Conservation (phyloP, 208 protist species). For the Kentomonas sorsogonicus region DNA sequence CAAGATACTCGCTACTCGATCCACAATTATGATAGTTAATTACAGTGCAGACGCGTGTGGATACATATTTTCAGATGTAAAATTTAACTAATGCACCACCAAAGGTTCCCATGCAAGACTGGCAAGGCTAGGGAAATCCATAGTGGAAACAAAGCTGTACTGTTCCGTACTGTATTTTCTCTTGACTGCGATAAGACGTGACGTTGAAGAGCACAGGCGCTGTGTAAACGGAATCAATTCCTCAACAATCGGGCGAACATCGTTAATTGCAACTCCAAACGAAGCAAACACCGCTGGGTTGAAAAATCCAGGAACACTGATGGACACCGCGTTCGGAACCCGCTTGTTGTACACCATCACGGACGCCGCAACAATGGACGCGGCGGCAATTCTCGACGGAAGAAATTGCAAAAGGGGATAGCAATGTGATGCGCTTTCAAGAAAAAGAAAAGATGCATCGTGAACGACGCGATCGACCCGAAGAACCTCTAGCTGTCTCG, state of each 20-base stretch:
- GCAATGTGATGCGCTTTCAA: conserved; percentile 63
- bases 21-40: too few species aligned
- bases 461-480: conserved; percentile 18
- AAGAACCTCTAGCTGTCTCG: conserved; percentile 33
- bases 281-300: conserved; percentile 25
- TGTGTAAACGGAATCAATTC: conserved; percentile 59
- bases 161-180: conserved; percentile 57
- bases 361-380: conserved; percentile 46
- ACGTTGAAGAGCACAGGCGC: conserved; percentile 36
- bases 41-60: too few species aligned
- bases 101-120: conserved; percentile 2
- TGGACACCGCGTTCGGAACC: conserved; percentile 6
- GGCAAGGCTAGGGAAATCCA: conserved; percentile 45
- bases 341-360: conserved; percentile 34
- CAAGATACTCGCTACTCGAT: too few species aligned
- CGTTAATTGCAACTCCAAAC: conserved; percentile 40
- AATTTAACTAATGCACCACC: background rate
- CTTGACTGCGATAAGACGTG: conserved; percentile 52
- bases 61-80: background rate
- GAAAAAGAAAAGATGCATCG: conserved; percentile 55
- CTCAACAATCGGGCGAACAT: conserved; percentile 28
- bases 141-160: conserved; percentile 29
- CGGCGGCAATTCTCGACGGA: conserved; percentile 57
- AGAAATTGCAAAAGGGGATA: conserved; percentile 57
- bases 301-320: conserved; percentile 31